Evolutionary conservation across 1,139 yeast genomes (phyloP).

Genomic region (Diutina siamensis): DNA sequence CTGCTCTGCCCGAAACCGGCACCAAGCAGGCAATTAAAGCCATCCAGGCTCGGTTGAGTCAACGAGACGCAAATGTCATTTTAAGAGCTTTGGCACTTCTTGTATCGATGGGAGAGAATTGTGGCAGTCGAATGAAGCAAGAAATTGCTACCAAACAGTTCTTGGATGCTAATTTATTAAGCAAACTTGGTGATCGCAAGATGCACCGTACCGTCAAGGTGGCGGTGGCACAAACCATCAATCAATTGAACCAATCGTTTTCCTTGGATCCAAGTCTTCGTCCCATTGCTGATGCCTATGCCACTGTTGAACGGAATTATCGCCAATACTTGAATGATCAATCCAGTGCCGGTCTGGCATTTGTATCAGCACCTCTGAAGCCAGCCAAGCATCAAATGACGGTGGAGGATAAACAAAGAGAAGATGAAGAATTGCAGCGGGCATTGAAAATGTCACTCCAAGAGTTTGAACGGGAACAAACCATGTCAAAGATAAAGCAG

Average conservation of each 20-base stretch:
- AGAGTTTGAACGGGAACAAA: constrained; percentile 41
- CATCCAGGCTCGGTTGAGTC: constrained; percentile 41
- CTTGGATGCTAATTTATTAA: constrained; percentile 40
- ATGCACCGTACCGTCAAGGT: constrained; percentile 62
- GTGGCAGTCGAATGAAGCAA: constrained; percentile 80
- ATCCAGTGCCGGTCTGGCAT: constrained; percentile 1
- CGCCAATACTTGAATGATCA: constrained; percentile 28
- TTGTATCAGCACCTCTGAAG: constrained; percentile 31
- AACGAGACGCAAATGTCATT: constrained; percentile 71
- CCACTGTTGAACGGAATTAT: constrained; percentile 28
- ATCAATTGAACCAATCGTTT: constrained; percentile 49
- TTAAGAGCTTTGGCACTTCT: constrained; percentile 62
- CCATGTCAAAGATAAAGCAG: constrained; percentile 12
- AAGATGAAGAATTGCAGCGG: constrained; percentile 72
- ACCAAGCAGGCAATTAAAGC: constrained; percentile 41
- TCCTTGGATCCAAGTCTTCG: constrained; percentile 62
- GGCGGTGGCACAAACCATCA: constrained; percentile 55
- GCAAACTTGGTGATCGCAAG: constrained; percentile 41
- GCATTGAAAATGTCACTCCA: constrained; percentile 69
- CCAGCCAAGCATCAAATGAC: constrained; percentile 50
- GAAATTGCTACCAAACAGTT: constrained; percentile 67
- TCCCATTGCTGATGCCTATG: constrained; percentile 55
- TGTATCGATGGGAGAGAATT: constrained; percentile 78
- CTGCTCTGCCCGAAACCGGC: constrained; percentile 54
- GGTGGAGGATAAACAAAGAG: constrained; percentile 38